Base-by-base conservation (phyloP, 2,329 filamentous ascomycete species). In the Ceratocystiopsis minuta region DNA sequence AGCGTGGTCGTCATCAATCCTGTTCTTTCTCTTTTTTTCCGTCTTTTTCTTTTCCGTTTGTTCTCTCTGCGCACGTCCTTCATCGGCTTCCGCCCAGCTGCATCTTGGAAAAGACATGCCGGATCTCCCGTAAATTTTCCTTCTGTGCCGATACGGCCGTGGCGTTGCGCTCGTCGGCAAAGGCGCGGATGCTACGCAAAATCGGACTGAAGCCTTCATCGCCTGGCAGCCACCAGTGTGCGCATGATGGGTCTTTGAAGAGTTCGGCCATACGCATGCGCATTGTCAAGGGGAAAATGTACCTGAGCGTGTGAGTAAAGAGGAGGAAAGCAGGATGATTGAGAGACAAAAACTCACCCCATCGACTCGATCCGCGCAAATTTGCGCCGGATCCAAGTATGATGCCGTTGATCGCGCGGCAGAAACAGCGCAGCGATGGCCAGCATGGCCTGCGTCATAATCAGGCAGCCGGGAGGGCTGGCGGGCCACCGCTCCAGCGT, bases 211-310 rank as follows among this genome's bases (percentile, higher is more conserved):
- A 81, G 2, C 73, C 75, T 61, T 88, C 80, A 47, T 84, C 74
- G 55, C 90, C 72, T 3, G 86, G 83, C 3, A 95, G 70, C 90
- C 90, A 98, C 84, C 86, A 95, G 44, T 78, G 68, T 37, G 73
- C 72, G 41, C 86, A 75, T 16, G 78, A 75, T 14, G 74, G 69
- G 36, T 83, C 72, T 45, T 71, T 66, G 67, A 90, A 94, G 18
- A 84, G 58, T 38, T 80, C 70, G 31, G 81, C 75, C 70, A 96
- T 80, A 49, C 78, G 78, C 31, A 63, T 66, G 44, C 88, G 79
- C 51, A 88, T 77, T 13, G 73, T 72, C 28, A 74, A 65, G 1
- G 87, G 80, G 50, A 84, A 87, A 18, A 94, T 80, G 55, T 92
- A 94, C 34, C 88, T 95, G 47, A n/a, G 15, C n/a, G 6, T 34